These are phyloP conservation scores for Diaporthe vaccinii DNA, from an alignment of 2,329 filamentous ascomycete genomes.

Conservation along the genomic window DNA sequence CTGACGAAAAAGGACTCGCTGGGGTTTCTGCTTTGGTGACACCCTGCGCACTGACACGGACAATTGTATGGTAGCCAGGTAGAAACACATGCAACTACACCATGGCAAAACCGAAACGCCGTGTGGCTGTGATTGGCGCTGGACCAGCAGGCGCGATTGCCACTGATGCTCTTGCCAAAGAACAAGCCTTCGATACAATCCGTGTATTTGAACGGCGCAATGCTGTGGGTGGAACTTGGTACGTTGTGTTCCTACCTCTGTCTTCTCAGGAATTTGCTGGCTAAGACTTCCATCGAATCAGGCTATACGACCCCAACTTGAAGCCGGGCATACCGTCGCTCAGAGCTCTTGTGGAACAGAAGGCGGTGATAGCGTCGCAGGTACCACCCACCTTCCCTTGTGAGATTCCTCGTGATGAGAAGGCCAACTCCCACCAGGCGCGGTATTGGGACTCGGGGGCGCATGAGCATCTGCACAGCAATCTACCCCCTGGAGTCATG, in stretches of 20 bases:
- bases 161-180: slow-evolving; percentile 33
- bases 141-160: slow-evolving; percentile 36
- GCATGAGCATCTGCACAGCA: slow-evolving; percentile 70
- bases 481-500: slow-evolving; percentile 69
- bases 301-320: slow-evolving; percentile 4
- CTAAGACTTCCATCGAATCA: not conserved
- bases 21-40: not conserved
- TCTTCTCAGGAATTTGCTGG: not conserved
- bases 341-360: not conserved
- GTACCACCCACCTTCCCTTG: slow-evolving; percentile 1
- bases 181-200: slow-evolving; percentile 26
- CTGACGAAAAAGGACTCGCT: not conserved
- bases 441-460: slow-evolving; percentile 66
- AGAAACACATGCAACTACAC: not conserved
- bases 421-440: slow-evolving; percentile 52
- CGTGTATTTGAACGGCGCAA: slow-evolving; percentile 27
- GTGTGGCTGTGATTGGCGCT: slow-evolving; percentile 38
- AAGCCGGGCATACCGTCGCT: slow-evolving; percentile 4
- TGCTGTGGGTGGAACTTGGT: slow-evolving; percentile 34
- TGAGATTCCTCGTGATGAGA: slow-evolving; percentile 4
- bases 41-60: not conserved
- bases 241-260: not conserved
- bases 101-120: not conserved
- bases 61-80: not conserved
- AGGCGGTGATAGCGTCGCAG: not conserved